Evolutionary conservation across 768 basidiomycete genomes (phyloP).

Genomic region (Podaxis sp.): DNA sequence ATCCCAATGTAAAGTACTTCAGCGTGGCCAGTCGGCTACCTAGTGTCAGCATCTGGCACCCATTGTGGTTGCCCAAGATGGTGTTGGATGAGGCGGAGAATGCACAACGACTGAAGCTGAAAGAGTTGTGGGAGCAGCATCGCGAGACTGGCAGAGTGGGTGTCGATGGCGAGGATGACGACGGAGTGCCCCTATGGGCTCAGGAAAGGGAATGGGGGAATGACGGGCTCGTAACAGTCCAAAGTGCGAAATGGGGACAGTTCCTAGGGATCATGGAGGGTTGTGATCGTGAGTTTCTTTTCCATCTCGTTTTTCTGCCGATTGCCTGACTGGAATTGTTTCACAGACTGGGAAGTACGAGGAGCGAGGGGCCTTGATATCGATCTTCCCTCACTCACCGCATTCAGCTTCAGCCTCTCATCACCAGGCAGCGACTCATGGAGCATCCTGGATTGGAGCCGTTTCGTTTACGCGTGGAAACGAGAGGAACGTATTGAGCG

Average conservation of each 20-base stretch:
- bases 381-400: conserved; percentile 51
- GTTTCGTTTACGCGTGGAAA: conserved; percentile 61
- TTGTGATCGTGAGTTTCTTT: conserved; percentile 62
- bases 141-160: conserved; percentile 22
- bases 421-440: conserved; percentile 31
- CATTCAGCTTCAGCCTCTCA: conserved; percentile 35
- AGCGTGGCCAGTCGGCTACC: conserved; percentile 81
- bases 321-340: background rate
- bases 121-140: conserved; percentile 31
- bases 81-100: conserved; percentile 86
- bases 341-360: conserved; percentile 84
- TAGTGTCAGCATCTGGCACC: conserved; percentile 78
- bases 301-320: background rate
- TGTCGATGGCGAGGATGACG: conserved; percentile 8
- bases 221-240: conserved; percentile 90
- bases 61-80: conserved; percentile 95
- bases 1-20: conserved; percentile 85
- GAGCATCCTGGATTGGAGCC: conserved; percentile 61
- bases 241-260: conserved; percentile 94
- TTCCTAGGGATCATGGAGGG: conserved; percentile 88
- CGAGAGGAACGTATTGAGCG: conserved; percentile 46
- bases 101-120: conserved; percentile 46
- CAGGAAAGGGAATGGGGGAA: conserved; percentile 72
- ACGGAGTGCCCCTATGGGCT: conserved; percentile 41
- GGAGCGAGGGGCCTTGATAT: conserved; percentile 81